Evolutionary conservation across 441 rosid genomes (phyloP).

Genomic region (Flueggea neowawraea): DNA sequence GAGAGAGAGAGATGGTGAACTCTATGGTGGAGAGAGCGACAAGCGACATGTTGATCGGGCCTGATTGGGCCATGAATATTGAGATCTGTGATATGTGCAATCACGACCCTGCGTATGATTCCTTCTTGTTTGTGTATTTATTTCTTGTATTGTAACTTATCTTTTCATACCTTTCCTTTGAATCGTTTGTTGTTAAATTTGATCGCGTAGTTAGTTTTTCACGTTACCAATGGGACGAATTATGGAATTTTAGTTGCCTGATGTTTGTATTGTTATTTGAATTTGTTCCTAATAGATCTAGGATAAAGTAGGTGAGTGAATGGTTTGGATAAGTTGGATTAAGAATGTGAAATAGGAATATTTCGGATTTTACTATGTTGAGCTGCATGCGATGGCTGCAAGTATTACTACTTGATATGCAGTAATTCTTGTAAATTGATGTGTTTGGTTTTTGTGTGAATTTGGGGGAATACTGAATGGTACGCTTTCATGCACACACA

Average conservation of each 20-base stretch:
- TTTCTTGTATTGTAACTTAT: too few relatives aligned
- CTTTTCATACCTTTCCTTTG: too few relatives aligned
- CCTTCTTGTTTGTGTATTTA: conserved; percentile 1
- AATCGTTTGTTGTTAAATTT: not conserved
- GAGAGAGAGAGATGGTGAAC: conserved; percentile 66
- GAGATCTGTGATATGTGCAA: conserved; percentile 88
- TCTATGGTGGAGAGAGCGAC: conserved; percentile 98
- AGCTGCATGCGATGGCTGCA: too few relatives aligned
- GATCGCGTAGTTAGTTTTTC: conserved; percentile 14
- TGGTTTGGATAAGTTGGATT: not conserved
- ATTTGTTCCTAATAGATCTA: not conserved
- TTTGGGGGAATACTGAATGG: too few relatives aligned
- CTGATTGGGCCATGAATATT: conserved; percentile 96
- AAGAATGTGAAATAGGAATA: too few relatives aligned
- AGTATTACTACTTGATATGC: too few relatives aligned
- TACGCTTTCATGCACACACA: too few relatives aligned
- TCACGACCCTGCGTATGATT: conserved; percentile 81
- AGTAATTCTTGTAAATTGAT: too few relatives aligned
- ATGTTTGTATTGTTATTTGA: not conserved
- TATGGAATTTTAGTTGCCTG: not conserved
- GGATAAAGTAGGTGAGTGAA: not conserved
- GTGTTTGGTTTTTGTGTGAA: too few relatives aligned
- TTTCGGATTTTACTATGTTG: too few relatives aligned
- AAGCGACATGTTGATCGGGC: conserved; percentile 78
- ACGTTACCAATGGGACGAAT: too few relatives aligned